Conservation (phyloP, 192 early-diverging fungal species). For the Coemansia sp. region DNA sequence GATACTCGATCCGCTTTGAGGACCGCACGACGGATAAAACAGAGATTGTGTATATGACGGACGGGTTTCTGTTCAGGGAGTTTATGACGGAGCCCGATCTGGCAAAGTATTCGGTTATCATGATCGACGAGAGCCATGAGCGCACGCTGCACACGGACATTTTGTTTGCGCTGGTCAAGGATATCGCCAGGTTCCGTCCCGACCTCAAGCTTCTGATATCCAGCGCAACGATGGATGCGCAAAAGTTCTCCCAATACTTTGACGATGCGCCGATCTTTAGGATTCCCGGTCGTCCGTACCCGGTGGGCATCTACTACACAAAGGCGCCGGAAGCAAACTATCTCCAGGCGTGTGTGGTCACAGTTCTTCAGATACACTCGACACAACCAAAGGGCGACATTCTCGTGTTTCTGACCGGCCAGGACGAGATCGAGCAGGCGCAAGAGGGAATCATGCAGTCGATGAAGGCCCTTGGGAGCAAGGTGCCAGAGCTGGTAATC, state of each 20-base stretch:
- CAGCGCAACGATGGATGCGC: constrained; percentile 96
- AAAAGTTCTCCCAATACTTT: constrained; percentile 96
- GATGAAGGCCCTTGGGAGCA: constrained; percentile 77
- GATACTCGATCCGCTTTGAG: constrained; percentile 97
- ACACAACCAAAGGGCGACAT: constrained; percentile 89
- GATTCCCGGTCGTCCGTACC: constrained; percentile 92
- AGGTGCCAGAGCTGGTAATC: constrained; percentile 87
- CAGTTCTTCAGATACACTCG: constrained; percentile 92
- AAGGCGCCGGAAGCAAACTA: constrained; percentile 97
- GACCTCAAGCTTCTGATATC: constrained; percentile 94
- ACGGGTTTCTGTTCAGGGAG: constrained; percentile 96
- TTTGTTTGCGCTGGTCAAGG: constrained; percentile 94
- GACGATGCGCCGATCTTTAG: constrained; percentile 90
- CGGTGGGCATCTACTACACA: constrained; percentile 95
- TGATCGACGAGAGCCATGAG: constrained; percentile 99
- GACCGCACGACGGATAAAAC: constrained; percentile 97
- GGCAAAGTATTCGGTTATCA: constrained; percentile 84
- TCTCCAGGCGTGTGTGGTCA: constrained; percentile 86
- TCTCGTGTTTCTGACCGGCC: constrained; percentile 94
- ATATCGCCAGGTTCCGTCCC: constrained; percentile 90
- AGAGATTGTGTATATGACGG: constrained; percentile 97
- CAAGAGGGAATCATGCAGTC: constrained; percentile 78
- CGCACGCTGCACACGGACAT: constrained; percentile 96
- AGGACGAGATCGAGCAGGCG: constrained; percentile 96
- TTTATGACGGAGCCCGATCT: constrained; percentile 97